A percentile compares a stretch with the other conserved stretches of the same genome.
phyloP scores from a whole-genome alignment of 2,329 filamentous ascomycete species.

The Lecanosticta acicola region DNA sequence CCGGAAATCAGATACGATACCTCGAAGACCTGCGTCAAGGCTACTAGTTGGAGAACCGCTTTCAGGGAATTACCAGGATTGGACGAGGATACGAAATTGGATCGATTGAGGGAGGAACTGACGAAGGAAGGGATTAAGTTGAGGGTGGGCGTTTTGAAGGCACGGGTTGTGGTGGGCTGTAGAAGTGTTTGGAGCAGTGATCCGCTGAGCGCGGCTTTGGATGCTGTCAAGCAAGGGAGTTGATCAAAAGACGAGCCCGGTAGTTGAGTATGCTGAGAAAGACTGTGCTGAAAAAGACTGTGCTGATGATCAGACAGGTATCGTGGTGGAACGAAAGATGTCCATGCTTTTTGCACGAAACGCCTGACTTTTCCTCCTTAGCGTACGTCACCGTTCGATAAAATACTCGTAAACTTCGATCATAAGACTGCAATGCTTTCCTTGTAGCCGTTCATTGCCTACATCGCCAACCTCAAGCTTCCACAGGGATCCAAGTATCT shows the following conservation, averaged over 20 bases:
- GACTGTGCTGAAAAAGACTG: too few relatives aligned
- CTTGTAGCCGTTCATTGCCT: neutral
- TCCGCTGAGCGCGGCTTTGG: conserved; percentile 13
- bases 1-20: conserved; percentile 18
- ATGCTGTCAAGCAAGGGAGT: conserved; percentile 14
- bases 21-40: conserved; percentile 10
- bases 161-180: conserved; percentile 11
- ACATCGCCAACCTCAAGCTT: neutral
- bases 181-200: conserved; percentile 14
- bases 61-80: conserved; percentile 15
- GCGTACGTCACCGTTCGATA: too few relatives aligned
- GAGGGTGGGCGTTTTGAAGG: conserved; percentile 12
- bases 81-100: conserved; percentile 18
- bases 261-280: neutral
- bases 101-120: conserved; percentile 13
- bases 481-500: neutral
- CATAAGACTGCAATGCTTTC: neutral
- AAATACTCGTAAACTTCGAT: too few relatives aligned
- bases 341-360: too few relatives aligned
- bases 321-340: conserved; percentile 19
- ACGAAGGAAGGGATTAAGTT: conserved; percentile 10
- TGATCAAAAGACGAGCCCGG: too few relatives aligned
- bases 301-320: conserved; percentile 2
- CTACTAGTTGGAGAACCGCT: conserved; percentile 15
- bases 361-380: too few relatives aligned